Base-by-base conservation (phyloP, 345 rosid genomes). In the Linum usitatissimum region DNA sequence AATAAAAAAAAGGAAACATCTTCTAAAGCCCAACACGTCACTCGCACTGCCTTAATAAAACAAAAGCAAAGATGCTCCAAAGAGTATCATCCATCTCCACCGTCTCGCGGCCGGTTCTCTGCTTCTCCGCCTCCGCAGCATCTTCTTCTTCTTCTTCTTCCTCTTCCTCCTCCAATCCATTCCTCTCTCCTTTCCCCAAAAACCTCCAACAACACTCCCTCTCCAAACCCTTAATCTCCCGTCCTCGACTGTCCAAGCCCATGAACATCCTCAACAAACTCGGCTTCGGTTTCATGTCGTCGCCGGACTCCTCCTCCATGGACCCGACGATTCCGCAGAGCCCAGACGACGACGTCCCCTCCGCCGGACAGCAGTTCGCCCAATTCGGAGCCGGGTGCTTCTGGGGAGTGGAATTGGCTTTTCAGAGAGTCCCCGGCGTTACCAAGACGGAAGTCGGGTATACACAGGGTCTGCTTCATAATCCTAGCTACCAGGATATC, bases 371-470 rank as follows among this genome's bases (percentile, higher is more conserved):
- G 77, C 77, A 69, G 51, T 90, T 90, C 67, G 80, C 83, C 6
- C 96, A 93, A 66, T 86, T 93, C 64, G 99, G 96, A 1, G 99
- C 97, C 0, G 99, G 99, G 0, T 92, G 98, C 63, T 92, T 92
- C 74, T 92, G 98, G 99, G 97, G 99, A 0, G 87, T 87, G 0
- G 99, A 93, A 75, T 73, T 93, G 67, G 87, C 82, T 53, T 83
- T 83, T 70, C 99, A 93, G 86, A 87, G 97, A 39, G 85, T 79
- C 28, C 74, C 87, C 0, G 97, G 97, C 17, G 88, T 93, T 53
- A 70, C 85, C 67, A 83, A 73, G 71, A 87, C 97, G 1, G 99
- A 93, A 70, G 99, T 82, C 60, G 99, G 99, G 7, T 93, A 90
- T 59, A 51, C 61, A 0, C 99, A 86, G 68, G 99, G 99, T 14